These are phyloP conservation scores for Ustilaginoidea virens DNA, from an alignment of 2,329 filamentous ascomycete genomes.

Conservation along the genomic window DNA sequence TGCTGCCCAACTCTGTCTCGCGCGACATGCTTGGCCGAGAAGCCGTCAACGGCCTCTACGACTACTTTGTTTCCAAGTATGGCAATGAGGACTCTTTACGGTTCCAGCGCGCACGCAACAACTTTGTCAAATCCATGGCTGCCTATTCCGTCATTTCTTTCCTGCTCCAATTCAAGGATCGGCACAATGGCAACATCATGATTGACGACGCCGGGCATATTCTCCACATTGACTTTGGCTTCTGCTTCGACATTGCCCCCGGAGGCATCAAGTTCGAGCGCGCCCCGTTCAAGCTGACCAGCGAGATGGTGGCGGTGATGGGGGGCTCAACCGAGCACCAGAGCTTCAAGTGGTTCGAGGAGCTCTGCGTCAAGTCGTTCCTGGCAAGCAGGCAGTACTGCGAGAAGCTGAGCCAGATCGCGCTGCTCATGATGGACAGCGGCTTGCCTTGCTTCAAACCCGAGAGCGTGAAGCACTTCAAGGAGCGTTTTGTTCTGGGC, in stretches of 20 bases:
- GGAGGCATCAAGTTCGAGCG: constrained; percentile 96
- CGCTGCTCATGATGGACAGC: constrained; percentile 89
- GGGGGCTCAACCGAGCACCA: constrained; percentile 73
- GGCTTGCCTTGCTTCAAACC: constrained; percentile 97
- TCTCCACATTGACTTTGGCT: constrained; percentile 96
- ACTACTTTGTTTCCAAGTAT: constrained; percentile 96
- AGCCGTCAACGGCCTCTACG: constrained; percentile 93
- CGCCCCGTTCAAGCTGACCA: constrained; percentile 93
- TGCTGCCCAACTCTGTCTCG: constrained; percentile 92
- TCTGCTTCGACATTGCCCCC: constrained; percentile 97
- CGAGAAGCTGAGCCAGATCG: constrained; percentile 79
- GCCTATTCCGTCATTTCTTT: constrained; percentile 97
- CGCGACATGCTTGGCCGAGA: constrained; percentile 97
- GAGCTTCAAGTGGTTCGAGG: constrained; percentile 89
- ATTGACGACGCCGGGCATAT: constrained; percentile 95
- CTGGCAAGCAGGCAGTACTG: constrained; percentile 73
- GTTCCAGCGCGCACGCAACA: constrained; percentile 88
- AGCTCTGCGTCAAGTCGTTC: constrained; percentile 91
- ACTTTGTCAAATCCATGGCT: constrained; percentile 99
- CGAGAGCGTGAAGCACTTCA: constrained; percentile 84
- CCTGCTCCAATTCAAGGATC: constrained; percentile 95
- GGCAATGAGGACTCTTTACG: constrained; percentile 88
- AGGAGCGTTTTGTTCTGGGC: constrained; percentile 82
- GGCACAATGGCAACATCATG: constrained; percentile 99
- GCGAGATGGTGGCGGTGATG: constrained; percentile 99